A percentile compares a stretch with the other conserved stretches of the same genome.
Evolutionary conservation across 2,329 filamentous ascomycete genomes (phyloP).

Genomic region (Colletotrichum melonis): DNA sequence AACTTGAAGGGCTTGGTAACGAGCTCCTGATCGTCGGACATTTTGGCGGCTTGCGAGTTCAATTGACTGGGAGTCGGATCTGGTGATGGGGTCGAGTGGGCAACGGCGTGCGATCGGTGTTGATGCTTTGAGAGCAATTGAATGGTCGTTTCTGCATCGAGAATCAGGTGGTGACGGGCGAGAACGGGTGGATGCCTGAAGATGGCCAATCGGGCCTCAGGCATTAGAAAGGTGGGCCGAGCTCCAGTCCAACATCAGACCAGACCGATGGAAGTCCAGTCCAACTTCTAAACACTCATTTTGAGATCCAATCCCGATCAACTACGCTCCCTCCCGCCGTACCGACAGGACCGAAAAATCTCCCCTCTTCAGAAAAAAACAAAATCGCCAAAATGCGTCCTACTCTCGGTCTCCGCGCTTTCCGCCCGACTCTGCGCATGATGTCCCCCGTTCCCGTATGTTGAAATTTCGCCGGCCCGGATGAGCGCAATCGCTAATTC

Average conservation of each 20-base stretch:
- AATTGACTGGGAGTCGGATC: constrained; percentile 42
- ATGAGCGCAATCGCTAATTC: constrained; percentile 44
- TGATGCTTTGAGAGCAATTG: constrained; percentile 43
- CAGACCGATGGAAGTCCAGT: constrained; percentile 28
- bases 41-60: constrained; percentile 66
- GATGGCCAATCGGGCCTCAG: constrained; percentile 45
- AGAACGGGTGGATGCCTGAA: constrained; percentile 36
- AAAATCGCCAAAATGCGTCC: constrained; percentile 69
- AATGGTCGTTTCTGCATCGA: constrained; percentile 39
- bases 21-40: constrained; percentile 87
- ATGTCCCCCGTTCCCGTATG: constrained; percentile 80
- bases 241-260: constrained; percentile 33
- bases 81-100: constrained; percentile 48
- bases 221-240: constrained; percentile 39
- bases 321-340: constrained; percentile 37
- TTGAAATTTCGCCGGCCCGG: constrained; percentile 39
- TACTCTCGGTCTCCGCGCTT: constrained; percentile 74
- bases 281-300: constrained; percentile 36
- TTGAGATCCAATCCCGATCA: constrained; percentile 42
- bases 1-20: constrained; percentile 99
- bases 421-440: constrained; percentile 74
- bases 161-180: constrained; percentile 53
- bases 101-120: constrained; percentile 48
- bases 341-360: constrained; percentile 30
- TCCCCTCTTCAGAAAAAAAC: constrained; percentile 18